Evolutionary conservation across 169 alveolate species (phyloP).

Genomic region (Toxoplasma gondii): DNA sequence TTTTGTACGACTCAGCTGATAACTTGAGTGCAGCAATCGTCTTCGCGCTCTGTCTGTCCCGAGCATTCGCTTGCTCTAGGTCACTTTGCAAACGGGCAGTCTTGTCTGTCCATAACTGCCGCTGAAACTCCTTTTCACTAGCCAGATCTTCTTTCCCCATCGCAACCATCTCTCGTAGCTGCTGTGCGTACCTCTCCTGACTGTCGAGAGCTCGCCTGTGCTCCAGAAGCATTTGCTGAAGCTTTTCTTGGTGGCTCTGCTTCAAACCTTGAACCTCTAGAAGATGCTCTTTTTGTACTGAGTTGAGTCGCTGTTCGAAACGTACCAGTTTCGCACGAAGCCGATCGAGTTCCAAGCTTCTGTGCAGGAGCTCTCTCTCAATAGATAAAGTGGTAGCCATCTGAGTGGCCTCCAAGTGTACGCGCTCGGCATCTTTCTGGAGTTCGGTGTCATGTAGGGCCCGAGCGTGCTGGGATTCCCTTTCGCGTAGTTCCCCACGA

Average conservation of each 20-base stretch:
- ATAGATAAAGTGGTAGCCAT: not conserved
- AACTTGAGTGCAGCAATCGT: not conserved
- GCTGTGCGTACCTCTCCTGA: not conserved
- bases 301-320: not conserved
- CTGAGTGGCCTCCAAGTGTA: not conserved
- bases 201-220: not conserved
- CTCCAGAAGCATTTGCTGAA: not conserved
- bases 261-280: not conserved
- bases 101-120: not conserved
- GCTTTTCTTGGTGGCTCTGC: not conserved
- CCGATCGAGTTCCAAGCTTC: conserved; percentile 15
- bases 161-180: not conserved
- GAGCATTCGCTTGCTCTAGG: not conserved
- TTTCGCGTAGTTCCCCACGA: not conserved
- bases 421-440: not conserved
- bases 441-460: not conserved
- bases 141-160: not conserved
- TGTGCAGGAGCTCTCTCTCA: not conserved
- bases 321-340: not conserved
- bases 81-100: not conserved
- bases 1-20: not conserved
- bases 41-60: not conserved
- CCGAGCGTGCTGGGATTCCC: not conserved
- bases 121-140: not conserved
- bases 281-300: not conserved